Evolutionary conservation across 148 eudicot species (phyloP), one percentile per base, ranked within the genome.

Genomic region (Diospyros lotus): DNA sequence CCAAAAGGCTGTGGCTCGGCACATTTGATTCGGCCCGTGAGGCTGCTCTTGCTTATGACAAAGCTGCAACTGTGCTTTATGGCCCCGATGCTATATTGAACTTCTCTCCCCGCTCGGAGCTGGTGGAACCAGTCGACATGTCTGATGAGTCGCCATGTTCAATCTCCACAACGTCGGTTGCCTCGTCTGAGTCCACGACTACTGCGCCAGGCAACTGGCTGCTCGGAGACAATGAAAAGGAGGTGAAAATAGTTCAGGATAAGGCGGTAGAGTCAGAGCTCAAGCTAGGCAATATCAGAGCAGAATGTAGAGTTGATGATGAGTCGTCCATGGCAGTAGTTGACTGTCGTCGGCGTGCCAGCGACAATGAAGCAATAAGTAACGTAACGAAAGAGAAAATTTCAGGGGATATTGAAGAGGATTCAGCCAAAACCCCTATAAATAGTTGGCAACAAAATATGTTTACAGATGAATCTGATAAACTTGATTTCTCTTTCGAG

Each of bases 41-140:
- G 68, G 98, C 98, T 71, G 98, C 98, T 64, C 64, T 82, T 60
- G 93, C 98, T 59, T 94, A 94, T 83, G 97, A 94, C 76, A 94
- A 90, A 70, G 98, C 98, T 79, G 98, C 98, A 15, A 84, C 69
- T n/a, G 86, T 84, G 0, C 87, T 94, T 93, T 91, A 94, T 76
- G 95, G 97, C 6, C 66, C 85, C 13, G 64, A 48, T 80, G 98
- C 98, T 43, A 58, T 58, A 6, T 54, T 75, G 5, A 75, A 65
- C 41, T 75, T 75, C 12, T 71, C 64, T 1, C 13, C 4, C 38
- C n/a, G 12, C 4, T 4, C 58, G 4, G 48, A 44, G 1, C 4
- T 28, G 14, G 28, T 58, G 4, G 15, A 38, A 28, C 45, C 44
- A 5, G 38, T 51, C 55, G 12, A 2, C 52, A 48, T 1, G 4